Conservation (phyloP, 2,329 filamentous ascomycete genomes). For the Coleophoma cylindrospora region DNA sequence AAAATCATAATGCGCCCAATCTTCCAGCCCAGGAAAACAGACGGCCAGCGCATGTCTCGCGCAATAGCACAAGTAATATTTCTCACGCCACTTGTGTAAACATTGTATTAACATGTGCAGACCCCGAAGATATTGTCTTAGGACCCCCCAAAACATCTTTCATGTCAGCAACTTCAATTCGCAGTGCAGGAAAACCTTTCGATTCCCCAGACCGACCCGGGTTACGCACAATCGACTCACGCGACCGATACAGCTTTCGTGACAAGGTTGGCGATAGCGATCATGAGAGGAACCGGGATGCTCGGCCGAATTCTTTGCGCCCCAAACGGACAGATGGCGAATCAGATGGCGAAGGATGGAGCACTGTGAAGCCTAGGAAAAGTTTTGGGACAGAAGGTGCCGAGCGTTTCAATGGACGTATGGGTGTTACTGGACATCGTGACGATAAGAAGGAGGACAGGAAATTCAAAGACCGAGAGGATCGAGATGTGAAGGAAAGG, state of each 20-base stretch:
- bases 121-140: constrained; percentile 76
- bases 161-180: constrained; percentile 64
- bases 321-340: constrained; percentile 48
- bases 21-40: constrained; percentile 33
- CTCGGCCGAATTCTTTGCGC: constrained; percentile 40
- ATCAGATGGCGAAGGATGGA: constrained; percentile 68
- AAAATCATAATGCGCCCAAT: constrained; percentile 21
- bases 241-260: constrained; percentile 58
- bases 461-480: constrained; percentile 45
- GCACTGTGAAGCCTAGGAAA: constrained; percentile 67
- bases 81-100: constrained; percentile 14
- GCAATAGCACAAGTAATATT: constrained; percentile 49
- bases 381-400: constrained; percentile 69
- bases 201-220: constrained; percentile 37
- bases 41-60: constrained; percentile 46
- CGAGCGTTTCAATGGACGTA: constrained; percentile 63
- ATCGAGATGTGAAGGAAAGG: constrained; percentile 47
- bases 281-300: constrained; percentile 44
- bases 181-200: constrained; percentile 31
- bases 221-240: constrained; percentile 45
- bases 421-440: constrained; percentile 45
- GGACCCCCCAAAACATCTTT: constrained; percentile 82
- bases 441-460: constrained; percentile 35
- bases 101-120: constrained; percentile 30
- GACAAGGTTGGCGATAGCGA: constrained; percentile 45